Percentiles rank a stretch among this genome's conserved stretches.
phyloP scores from a whole-genome alignment of 139 green algal genomes.

The Coccomyxa sp. region DNA sequence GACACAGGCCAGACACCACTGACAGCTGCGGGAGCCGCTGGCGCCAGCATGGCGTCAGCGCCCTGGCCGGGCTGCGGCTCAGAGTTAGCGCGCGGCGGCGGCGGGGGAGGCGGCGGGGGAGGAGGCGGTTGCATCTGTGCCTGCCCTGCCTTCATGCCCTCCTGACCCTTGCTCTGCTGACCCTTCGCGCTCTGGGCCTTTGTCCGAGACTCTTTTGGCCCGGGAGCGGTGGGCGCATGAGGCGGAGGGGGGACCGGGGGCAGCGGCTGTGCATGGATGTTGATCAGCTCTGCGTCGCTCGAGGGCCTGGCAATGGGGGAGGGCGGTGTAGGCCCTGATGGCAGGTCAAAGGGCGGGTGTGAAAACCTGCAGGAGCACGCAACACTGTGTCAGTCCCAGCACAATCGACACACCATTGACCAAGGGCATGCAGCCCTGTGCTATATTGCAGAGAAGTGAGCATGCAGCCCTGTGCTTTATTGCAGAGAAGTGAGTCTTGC shows the following conservation, averaged over 20 bases:
- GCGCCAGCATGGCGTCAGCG: no score
- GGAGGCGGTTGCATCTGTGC: neutral
- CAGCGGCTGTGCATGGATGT: neutral
- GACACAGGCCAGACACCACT: no score
- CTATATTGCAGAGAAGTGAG: neutral
- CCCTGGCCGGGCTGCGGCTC: no score
- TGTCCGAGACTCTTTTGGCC: neutral
- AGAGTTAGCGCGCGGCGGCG: no score
- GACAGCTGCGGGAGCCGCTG: no score
- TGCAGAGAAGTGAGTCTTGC: neutral
- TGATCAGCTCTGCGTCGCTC: neutral
- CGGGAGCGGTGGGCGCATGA: neutral
- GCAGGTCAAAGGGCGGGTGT: slow-evolving; percentile 44
- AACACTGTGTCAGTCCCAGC: no score
- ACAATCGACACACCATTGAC: no score
- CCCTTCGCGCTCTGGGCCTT: neutral
- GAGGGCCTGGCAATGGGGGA: slow-evolving; percentile 13
- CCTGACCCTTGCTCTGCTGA: no score
- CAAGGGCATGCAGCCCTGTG: slow-evolving; percentile 1
- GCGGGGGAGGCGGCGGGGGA: neutral
- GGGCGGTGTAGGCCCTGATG: neutral
- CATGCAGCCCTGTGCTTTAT: neutral
- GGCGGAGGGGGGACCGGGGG: neutral
- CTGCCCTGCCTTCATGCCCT: no score
- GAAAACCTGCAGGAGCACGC: slow-evolving; percentile 35